Evolutionary conservation across 352 stramenopile species (phyloP).

Genomic region (Phytophthora megakarya): DNA sequence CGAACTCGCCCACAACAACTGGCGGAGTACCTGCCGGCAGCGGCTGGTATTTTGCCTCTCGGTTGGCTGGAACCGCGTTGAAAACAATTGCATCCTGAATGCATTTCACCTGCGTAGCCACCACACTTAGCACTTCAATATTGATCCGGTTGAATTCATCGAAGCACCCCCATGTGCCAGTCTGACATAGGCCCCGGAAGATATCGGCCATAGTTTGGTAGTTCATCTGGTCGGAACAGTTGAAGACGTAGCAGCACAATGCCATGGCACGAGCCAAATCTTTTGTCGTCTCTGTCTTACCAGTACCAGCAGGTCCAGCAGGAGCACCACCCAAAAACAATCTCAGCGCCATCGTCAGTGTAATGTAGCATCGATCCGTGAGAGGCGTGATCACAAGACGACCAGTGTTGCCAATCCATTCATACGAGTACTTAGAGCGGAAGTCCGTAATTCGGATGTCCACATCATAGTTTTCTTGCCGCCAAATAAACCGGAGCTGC

Average conservation of each 20-base stretch:
- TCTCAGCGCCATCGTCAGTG: constrained; percentile 95
- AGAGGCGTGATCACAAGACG: constrained; percentile 96
- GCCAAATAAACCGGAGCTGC: constrained; percentile 89
- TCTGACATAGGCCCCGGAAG: constrained; percentile 85
- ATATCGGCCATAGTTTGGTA: constrained; percentile 91
- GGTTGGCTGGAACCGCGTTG: constrained; percentile 92
- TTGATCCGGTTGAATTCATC: constrained; percentile 92
- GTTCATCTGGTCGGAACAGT: constrained; percentile 91
- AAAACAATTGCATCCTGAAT: constrained; percentile 87
- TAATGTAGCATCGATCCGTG: constrained; percentile 97
- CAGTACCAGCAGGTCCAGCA: constrained; percentile 92
- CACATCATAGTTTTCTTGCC: constrained; percentile 94
- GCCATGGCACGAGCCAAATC: constrained; percentile 86
- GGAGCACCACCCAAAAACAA: constrained; percentile 96
- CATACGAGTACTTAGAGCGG: constrained; percentile 92
- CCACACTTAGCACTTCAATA: constrained; percentile 87
- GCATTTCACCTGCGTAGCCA: constrained; percentile 86
- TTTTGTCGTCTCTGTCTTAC: constrained; percentile 90
- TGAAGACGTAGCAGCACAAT: constrained; percentile 90
- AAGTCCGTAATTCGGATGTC: constrained; percentile 98
- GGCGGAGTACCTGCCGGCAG: constrained; percentile 93
- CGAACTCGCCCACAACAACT: constrained; percentile 84
- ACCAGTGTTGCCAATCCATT: constrained; percentile 90
- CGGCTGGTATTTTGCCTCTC: constrained; percentile 94
- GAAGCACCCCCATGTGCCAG: constrained; percentile 88